Evolutionary conservation across 805 yeast species (phyloP).

Genomic region (Wickerhamiella brachini): DNA sequence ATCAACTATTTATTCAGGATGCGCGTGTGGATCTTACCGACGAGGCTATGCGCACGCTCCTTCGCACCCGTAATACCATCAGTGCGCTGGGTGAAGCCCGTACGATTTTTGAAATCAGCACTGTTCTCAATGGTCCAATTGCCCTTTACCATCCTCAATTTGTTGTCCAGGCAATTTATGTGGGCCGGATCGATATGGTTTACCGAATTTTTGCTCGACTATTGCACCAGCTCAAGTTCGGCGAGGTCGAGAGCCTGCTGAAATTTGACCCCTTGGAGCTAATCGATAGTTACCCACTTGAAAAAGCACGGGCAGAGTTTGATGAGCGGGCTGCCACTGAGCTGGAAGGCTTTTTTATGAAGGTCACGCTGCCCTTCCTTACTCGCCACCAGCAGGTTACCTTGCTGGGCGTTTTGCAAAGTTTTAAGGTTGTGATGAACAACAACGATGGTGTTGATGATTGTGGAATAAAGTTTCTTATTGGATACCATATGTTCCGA

Average conservation of each 20-base stretch:
- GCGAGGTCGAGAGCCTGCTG: slow-evolving; percentile 18
- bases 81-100: slow-evolving; percentile 7
- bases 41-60: slow-evolving; percentile 36
- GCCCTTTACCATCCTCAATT: slow-evolving; percentile 90
- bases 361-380: slow-evolving; percentile 57
- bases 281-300: background rate
- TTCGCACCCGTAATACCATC: slow-evolving; percentile 36
- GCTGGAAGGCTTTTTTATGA: slow-evolving; percentile 46
- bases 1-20: slow-evolving; percentile 75
- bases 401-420: slow-evolving; percentile 51
- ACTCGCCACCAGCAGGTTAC: slow-evolving; percentile 90
- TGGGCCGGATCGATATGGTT: slow-evolving; percentile 43
- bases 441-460: slow-evolving; percentile 34
- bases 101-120: slow-evolving; percentile 50
- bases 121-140: slow-evolving; percentile 75
- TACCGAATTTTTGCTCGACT: slow-evolving; percentile 43
- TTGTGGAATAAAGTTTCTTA: slow-evolving; percentile 56
- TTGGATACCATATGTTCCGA: slow-evolving; percentile 57
- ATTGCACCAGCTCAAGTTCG: slow-evolving; percentile 38
- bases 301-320: background rate
- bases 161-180: slow-evolving; percentile 59
- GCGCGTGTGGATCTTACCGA: slow-evolving; percentile 46
- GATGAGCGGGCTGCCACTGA: slow-evolving; percentile 18
- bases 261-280: slow-evolving; percentile 14
- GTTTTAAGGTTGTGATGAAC: slow-evolving; percentile 41